Conservation (phyloP, 306 rosid genomes). For the Gleditsia sinensis region DNA sequence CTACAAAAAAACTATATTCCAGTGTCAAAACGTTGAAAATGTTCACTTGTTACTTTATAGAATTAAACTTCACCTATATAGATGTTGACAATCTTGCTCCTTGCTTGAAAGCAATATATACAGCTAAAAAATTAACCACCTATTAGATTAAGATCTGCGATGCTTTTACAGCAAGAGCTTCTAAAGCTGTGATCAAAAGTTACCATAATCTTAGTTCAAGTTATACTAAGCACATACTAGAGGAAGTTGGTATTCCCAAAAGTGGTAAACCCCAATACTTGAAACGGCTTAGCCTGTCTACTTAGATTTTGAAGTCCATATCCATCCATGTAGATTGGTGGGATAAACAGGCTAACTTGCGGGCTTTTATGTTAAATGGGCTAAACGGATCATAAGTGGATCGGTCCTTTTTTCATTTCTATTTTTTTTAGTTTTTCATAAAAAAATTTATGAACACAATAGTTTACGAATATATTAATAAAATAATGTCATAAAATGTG, state of each 20-base stretch:
- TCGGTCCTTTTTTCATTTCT: too few species aligned
- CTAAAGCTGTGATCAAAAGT: background rate
- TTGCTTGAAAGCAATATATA: slow-evolving; percentile 64
- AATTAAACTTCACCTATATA: slow-evolving; percentile 60
- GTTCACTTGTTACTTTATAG: background rate
- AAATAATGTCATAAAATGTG: too few species aligned
- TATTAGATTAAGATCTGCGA: background rate
- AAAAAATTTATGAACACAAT: too few species aligned
- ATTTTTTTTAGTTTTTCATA: too few species aligned
- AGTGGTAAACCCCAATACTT: too few species aligned
- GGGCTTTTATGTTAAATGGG: too few species aligned
- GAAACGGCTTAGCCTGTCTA: too few species aligned
- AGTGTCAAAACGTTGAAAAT: background rate
- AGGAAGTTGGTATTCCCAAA: background rate
- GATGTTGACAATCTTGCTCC: slow-evolving; percentile 55
- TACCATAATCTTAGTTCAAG: background rate
- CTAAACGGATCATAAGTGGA: too few species aligned
- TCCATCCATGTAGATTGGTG: too few species aligned
- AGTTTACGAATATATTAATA: too few species aligned
- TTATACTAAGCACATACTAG: slow-evolving; percentile 4
- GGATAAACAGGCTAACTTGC: too few species aligned
- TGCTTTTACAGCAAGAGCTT: background rate
- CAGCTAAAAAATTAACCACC: background rate
- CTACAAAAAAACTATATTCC: slow-evolving; percentile 37
- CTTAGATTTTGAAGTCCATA: too few species aligned